Base-by-base conservation (phyloP, 2,329 filamentous ascomycete species). In the Xylaria sp. region DNA sequence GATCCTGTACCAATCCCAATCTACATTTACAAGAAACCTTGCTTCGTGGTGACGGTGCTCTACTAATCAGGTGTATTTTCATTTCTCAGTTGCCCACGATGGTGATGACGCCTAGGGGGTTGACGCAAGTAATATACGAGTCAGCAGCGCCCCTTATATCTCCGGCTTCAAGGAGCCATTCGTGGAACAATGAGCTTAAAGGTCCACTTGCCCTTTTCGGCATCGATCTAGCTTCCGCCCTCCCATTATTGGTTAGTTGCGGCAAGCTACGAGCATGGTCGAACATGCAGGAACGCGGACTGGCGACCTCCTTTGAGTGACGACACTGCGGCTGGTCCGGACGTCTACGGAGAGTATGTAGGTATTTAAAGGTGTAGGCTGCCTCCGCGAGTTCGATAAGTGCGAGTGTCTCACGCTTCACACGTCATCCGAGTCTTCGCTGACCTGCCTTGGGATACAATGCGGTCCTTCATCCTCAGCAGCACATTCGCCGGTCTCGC, bases 241-340 rank as follows among this genome's bases (percentile, higher is more conserved):
- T 39, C 25, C 62, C 61, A 53, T 61, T 62, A 69, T 65, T 59
- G 67, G 69, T 68, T 71, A 69, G 65, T 49, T 51, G 39, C 25
- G 17, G 17, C 27, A 53, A 55, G 62, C 20, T 50, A 20, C 29
- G 5, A 39, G 47, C 64, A 36, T 25, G 36, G 53, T 59, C 33
- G 33, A 49, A 2, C 42, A 54, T 63, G 58, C 62, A 58, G 60
- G 55, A 50, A 62, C 56, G 31, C 63, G 61, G 68, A 63, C 66
- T 57, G 31, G 63, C 60, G 42, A 70, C 47, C 60, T 68, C 57
- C 60, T 61, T 66, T 62, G n/a, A 63, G 55, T 39, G 38, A 59
- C 33, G 31, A 33, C 44, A 42, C 27, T n/a, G 33, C 9, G 33
- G 15, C 25, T 54, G 17, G 36, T 38, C 17, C 47, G 1, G 25